These are phyloP conservation scores for Myriangium duriaei DNA, from an alignment of 2,329 filamentous ascomycete genomes.

Conservation along the genomic window DNA sequence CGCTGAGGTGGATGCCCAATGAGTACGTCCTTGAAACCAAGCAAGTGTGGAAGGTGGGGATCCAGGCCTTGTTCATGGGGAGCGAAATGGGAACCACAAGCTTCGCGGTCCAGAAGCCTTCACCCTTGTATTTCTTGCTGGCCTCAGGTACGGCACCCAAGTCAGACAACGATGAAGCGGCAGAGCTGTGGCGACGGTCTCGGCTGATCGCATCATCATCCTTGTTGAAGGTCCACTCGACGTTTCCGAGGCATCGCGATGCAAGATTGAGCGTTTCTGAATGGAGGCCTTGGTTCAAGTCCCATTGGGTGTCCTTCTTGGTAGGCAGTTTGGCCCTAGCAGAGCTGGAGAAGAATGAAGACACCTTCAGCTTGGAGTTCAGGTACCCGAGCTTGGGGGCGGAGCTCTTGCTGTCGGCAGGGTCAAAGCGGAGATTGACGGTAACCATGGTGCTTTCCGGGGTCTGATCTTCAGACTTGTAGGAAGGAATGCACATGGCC, in stretches of 20 bases:
- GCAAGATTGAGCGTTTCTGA: constrained; percentile 41
- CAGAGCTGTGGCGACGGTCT: constrained; percentile 27
- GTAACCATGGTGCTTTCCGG: constrained; percentile 43
- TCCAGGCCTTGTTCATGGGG: constrained; percentile 45
- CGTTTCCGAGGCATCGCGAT: constrained; percentile 43
- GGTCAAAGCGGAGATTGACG: constrained; percentile 49
- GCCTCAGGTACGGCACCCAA: constrained; percentile 22
- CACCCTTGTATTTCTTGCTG: constrained; percentile 31
- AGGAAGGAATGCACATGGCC: constrained; percentile 38
- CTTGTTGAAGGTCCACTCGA: constrained; percentile 41
- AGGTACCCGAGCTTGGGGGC: constrained; percentile 44
- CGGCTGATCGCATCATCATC: constrained; percentile 21
- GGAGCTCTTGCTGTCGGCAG: constrained; percentile 32
- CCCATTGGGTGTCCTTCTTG: constrained; percentile 29
- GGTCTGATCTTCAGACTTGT: constrained; percentile 23
- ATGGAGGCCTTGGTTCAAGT: constrained; percentile 41
- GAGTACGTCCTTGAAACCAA: constrained; percentile 51
- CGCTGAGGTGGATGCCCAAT: constrained; percentile 46
- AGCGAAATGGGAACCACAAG: constrained; percentile 52
- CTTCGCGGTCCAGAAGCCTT: constrained; percentile 47
- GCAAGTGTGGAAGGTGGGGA: constrained; percentile 60
- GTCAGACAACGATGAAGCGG: constrained; percentile 17
- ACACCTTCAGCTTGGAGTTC: constrained; percentile 42
- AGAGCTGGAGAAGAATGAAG: constrained; percentile 43
- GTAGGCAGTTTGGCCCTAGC: constrained; percentile 40